phyloP scores from a whole-genome alignment of 371 early-diverging fungal genomes.

The Saksenaea oblongispora region DNA sequence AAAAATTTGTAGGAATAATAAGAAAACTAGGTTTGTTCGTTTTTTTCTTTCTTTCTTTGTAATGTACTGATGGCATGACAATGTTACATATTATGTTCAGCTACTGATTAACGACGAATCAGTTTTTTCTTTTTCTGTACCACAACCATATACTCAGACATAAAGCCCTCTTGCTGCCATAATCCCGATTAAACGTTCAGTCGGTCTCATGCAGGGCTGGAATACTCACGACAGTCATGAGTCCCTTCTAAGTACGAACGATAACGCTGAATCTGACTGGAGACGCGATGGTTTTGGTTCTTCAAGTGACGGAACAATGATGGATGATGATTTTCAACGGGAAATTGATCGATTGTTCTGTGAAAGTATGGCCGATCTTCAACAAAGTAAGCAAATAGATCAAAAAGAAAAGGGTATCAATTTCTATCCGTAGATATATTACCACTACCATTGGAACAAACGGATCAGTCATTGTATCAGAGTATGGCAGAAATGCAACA shows the following conservation, averaged over 20 bases:
- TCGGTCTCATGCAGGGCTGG: not conserved
- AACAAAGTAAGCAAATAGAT: not conserved
- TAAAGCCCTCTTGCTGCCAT: not conserved
- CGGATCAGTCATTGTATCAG: not conserved
- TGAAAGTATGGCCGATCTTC: constrained; percentile 4
- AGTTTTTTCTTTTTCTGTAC: not conserved
- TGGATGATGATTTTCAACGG: constrained; percentile 30
- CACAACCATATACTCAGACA: not conserved
- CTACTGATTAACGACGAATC: not conserved
- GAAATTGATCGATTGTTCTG: constrained; percentile 33
- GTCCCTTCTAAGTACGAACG: not conserved
- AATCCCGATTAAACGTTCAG: not conserved
- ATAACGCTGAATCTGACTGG: not conserved
- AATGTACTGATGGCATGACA: not conserved
- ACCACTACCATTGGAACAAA: not conserved
- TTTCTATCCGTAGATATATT: not conserved
- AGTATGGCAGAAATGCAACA: not conserved
- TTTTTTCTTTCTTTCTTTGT: too few species aligned
- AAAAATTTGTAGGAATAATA: not conserved
- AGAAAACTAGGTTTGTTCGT: not conserved
- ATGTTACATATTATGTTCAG: not conserved
- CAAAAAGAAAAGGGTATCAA: too few species aligned
- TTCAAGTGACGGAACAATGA: not conserved
- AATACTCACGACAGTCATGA: not conserved
- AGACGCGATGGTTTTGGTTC: not conserved